Percentiles rank a stretch among this genome's conserved stretches.
These are phyloP conservation scores for Aspergillus piperis DNA, from an alignment of 2,329 filamentous ascomycete species.

Conservation along the genomic window DNA sequence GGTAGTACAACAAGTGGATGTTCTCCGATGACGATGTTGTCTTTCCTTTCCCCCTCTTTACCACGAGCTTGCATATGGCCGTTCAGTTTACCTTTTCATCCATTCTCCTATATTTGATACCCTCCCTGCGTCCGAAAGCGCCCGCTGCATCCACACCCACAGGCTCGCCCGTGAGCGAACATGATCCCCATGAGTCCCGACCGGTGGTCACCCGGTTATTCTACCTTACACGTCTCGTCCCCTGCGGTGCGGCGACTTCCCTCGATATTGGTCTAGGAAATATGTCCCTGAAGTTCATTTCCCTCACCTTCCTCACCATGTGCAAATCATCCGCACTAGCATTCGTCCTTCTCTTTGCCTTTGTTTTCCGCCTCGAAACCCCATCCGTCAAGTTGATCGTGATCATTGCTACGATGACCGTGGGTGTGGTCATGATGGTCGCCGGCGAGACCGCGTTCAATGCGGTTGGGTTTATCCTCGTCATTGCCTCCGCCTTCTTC, in stretches of 20 bases:
- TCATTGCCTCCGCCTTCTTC: constrained; percentile 92
- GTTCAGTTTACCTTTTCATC: constrained; percentile 84
- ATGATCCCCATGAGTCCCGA: constrained; percentile 48
- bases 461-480: constrained; percentile 80
- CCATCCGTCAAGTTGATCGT: constrained; percentile 81
- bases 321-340: constrained; percentile 96
- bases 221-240: constrained; percentile 87
- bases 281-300: constrained; percentile 93
- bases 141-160: constrained; percentile 27
- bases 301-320: constrained; percentile 98
- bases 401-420: constrained; percentile 89
- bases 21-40: constrained; percentile 82
- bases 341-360: constrained; percentile 93
- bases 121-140: constrained; percentile 71
- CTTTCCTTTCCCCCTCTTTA: constrained; percentile 94
- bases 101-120: constrained; percentile 77
- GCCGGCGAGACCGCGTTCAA: constrained; percentile 91
- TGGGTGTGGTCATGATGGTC: constrained; percentile 97
- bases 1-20: constrained; percentile 99
- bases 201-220: constrained; percentile 82
- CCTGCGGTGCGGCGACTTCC: constrained; percentile 88
- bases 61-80: constrained; percentile 91
- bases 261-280: constrained; percentile 96
- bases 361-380: constrained; percentile 85
- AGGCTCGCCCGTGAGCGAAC: constrained; percentile 46